A percentile compares a stretch with the other conserved stretches of the same genome.
These are phyloP conservation scores for Chaetomidium leptoderma DNA, from an alignment of 495 filamentous ascomycete species.

Conservation along the genomic window DNA sequence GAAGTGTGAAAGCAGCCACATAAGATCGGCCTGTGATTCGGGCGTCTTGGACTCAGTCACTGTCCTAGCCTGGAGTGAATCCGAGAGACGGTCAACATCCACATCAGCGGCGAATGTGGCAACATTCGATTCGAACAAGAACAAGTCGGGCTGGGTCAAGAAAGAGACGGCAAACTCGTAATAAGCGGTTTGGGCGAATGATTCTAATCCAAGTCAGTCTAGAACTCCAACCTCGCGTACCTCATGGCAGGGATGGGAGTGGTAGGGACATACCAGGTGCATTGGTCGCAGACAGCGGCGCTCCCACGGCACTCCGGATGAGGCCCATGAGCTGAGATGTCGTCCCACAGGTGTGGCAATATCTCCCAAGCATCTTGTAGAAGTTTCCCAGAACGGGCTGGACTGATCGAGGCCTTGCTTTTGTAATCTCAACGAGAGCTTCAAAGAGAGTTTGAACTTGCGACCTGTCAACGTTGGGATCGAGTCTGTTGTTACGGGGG, in stretches of 20 bases:
- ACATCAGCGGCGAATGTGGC: constrained; percentile 20
- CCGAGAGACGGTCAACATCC: constrained; percentile 29
- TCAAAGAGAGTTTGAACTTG: constrained; percentile 18
- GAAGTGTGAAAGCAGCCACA: constrained; percentile 79
- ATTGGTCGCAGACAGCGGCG: constrained; percentile 19
- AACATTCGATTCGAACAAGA: constrained; percentile 22
- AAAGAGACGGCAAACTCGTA: constrained; percentile 38
- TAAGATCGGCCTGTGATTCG: constrained; percentile 33
- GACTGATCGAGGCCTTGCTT: constrained; percentile 16
- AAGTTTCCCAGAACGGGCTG: constrained; percentile 18
- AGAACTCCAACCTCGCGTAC: neutral
- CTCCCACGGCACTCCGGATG: constrained; percentile 18
- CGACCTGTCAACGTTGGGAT: neutral
- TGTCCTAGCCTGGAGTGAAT: constrained; percentile 13
- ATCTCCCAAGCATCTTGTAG: constrained; percentile 26
- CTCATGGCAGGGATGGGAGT: neutral
- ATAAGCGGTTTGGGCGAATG: constrained; percentile 28
- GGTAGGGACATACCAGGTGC: constrained; percentile 19
- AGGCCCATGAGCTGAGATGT: constrained; percentile 3
- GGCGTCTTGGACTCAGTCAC: constrained; percentile 18
- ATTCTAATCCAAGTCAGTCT: constrained; percentile 14
- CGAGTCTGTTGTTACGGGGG: constrained; percentile 10
- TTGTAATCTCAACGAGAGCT: constrained; percentile 14
- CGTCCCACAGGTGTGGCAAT: constrained; percentile 20
- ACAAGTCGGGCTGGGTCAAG: constrained; percentile 29